Percentiles rank a stretch among this genome's conserved stretches.
These are phyloP conservation scores for Artemisia annua DNA, from an alignment of 129 eudicot genomes.

Conservation along the genomic window DNA sequence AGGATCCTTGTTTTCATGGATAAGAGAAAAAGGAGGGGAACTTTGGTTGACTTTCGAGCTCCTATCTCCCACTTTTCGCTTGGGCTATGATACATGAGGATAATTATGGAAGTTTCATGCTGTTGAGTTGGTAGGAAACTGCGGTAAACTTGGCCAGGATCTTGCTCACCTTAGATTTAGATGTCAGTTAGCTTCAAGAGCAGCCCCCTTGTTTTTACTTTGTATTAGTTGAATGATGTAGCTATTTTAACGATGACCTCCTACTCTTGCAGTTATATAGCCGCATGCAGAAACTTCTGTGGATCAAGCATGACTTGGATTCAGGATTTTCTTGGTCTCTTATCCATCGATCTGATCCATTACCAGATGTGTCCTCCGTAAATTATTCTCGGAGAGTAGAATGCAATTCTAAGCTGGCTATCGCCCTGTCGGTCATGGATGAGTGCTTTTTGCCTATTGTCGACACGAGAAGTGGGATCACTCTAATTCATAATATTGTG, in stretches of 20 bases:
- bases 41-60: too few relatives aligned
- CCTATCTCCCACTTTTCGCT: too few relatives aligned
- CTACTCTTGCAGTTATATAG: slow-evolving; percentile 54
- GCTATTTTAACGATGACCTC: background rate
- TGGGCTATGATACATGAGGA: too few relatives aligned
- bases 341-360: slow-evolving; percentile 56
- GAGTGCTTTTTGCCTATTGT: slow-evolving; percentile 91
- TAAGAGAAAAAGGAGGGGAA: too few relatives aligned
- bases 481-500: slow-evolving; percentile 72
- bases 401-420: slow-evolving; percentile 88
- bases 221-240: background rate
- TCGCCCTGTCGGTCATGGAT: slow-evolving; percentile 77
- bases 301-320: slow-evolving; percentile 83
- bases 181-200: too few relatives aligned
- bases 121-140: too few relatives aligned
- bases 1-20: too few relatives aligned
- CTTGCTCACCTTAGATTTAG: too few relatives aligned
- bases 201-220: background rate
- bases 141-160: too few relatives aligned
- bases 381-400: slow-evolving; percentile 67
- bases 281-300: slow-evolving; percentile 69
- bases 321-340: slow-evolving; percentile 86
- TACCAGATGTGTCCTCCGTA: slow-evolving; percentile 42
- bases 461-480: slow-evolving; percentile 86
- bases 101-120: too few relatives aligned